Evolutionary conservation across 192 early-diverging fungal genomes (phyloP).

Genomic region (Gamsiella multidivaricata): DNA sequence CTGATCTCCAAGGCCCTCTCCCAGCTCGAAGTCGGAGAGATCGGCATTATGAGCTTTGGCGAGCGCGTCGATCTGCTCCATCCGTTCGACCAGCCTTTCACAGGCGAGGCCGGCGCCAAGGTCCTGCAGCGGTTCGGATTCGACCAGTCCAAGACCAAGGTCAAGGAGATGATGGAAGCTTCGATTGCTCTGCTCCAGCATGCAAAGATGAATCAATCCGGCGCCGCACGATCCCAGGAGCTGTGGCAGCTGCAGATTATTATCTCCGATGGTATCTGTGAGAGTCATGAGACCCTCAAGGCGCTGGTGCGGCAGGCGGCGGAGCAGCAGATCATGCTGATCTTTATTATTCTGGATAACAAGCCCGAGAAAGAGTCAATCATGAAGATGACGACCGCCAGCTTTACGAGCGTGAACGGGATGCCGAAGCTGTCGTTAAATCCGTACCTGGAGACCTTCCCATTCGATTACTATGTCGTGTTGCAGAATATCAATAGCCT

Average conservation of each 20-base stretch:
- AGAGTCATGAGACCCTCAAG: constrained; percentile 89
- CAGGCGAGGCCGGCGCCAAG: constrained; percentile 88
- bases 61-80: constrained; percentile 88
- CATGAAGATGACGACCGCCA: constrained; percentile 89
- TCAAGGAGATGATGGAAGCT: constrained; percentile 87
- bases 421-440: constrained; percentile 75
- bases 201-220: constrained; percentile 64
- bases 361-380: constrained; percentile 87
- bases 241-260: constrained; percentile 97
- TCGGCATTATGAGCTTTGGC: constrained; percentile 93
- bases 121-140: constrained; percentile 94
- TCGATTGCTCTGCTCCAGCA: constrained; percentile 84
- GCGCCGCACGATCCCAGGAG: constrained; percentile 64
- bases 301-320: constrained; percentile 87
- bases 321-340: constrained; percentile 90
- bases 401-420: constrained; percentile 76
- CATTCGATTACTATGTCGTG: constrained; percentile 97
- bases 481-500: constrained; percentile 88
- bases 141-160: constrained; percentile 88
- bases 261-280: constrained; percentile 96
- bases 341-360: constrained; percentile 95
- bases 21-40: constrained; percentile 95
- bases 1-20: constrained; percentile 91
- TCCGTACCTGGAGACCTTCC: constrained; percentile 95
- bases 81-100: constrained; percentile 94